Base-by-base conservation (phyloP, 768 basidiomycete species). In the Lactifluus echinatus region DNA sequence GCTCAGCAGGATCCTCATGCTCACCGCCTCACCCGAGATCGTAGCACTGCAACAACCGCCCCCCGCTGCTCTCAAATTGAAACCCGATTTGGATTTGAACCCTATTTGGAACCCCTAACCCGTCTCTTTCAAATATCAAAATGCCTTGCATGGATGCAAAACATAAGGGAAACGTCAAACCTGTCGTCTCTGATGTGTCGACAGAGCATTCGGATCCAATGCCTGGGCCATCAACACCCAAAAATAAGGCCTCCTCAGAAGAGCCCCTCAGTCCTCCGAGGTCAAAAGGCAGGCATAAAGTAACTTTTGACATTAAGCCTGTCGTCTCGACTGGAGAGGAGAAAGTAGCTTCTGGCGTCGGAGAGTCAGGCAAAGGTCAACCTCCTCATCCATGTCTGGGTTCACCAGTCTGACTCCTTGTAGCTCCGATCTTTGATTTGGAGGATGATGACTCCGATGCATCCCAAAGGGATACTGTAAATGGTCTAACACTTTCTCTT, bases 1-100 rank as follows among this genome's bases (percentile, higher is more conserved):
- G 2, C 75, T 92, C 31, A 89, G 86, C 58, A 79, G 88, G 11
- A 89, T 91, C 53, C 75, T 90, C 21, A 80, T 84, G 82, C 74
- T 90, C 42, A 77, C 75, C 3, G 73, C 84, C 59, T 87, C 85
- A 0, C 83, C 83, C 5, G 69, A 74, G 37, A 74, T 71, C 50
- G 70, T 74, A 12, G 15, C 50, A 19, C 40, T 59, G 34, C 63
- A 28, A 12, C 40, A 15, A 1, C 34, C 3, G 34, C 34, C 34
- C 55, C 47, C 40, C 23, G 26, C 5, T 34, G 1, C 40, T 2
- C 26, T 36, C 28, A 17, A 23, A 7, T 15, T 21, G 2, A 17
- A 36, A 2, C 34, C 26, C 15, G 34, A 31, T 14, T 8, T 31
- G 31, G 10, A n/a, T 14, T 29, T 40, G 6, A 8, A 34, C 3